phyloP scores from a whole-genome alignment of 768 basidiomycete genomes.

The Crassisporium funariophilum region DNA sequence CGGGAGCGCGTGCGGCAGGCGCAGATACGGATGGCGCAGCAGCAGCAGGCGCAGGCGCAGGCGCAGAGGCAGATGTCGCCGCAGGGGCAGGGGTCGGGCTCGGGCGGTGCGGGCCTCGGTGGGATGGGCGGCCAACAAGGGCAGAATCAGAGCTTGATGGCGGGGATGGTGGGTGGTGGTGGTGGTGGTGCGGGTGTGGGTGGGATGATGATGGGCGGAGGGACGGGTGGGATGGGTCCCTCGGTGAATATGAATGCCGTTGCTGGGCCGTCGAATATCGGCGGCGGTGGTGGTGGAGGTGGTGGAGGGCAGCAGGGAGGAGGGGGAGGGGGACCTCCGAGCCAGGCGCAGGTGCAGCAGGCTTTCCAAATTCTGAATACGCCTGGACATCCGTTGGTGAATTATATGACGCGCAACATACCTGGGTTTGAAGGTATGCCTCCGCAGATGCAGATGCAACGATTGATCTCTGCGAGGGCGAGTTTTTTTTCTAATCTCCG shows the following conservation, averaged over 20 bases:
- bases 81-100: constrained; percentile 10
- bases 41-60: constrained; percentile 29
- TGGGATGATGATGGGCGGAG: constrained; percentile 39
- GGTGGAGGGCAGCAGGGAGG: constrained; percentile 1
- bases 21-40: constrained; percentile 38
- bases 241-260: constrained; percentile 22
- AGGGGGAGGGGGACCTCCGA: constrained; percentile 4
- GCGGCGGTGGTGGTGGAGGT: constrained; percentile 6
- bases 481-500: constrained; percentile 17
- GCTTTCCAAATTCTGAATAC: constrained; percentile 52
- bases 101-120: constrained; percentile 9
- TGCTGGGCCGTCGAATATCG: constrained; percentile 20
- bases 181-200: neutral
- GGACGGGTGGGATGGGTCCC: constrained; percentile 6
- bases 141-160: too few species aligned
- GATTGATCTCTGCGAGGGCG: constrained; percentile 56
- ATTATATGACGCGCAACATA: constrained; percentile 50
- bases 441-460: constrained; percentile 59
- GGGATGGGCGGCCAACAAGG: constrained; percentile 7
- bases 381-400: constrained; percentile 59
- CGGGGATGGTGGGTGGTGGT: neutral
- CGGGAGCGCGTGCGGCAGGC: constrained; percentile 37
- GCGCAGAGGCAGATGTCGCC: neutral
- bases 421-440: constrained; percentile 59
- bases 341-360: constrained; percentile 34